Base-by-base conservation (phyloP, 2,329 filamentous ascomycete species). In the Fusarium chuoi region DNA sequence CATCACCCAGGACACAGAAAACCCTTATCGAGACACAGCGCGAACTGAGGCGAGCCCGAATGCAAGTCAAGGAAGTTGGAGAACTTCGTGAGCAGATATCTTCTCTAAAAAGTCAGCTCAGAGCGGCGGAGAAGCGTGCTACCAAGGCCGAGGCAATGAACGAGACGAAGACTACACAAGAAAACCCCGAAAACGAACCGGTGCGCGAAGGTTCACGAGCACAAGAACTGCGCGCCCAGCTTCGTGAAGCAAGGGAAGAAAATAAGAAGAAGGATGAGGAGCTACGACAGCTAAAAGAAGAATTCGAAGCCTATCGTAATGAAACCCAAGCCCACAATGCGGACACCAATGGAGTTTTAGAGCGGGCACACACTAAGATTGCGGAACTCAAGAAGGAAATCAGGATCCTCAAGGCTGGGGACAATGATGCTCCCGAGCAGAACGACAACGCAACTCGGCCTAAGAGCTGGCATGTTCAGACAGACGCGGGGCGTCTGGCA, bases 281-380 rank as follows among this genome's bases (percentile, higher is more conserved):
- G 52, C 70, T 89, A n/a, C 81, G 82, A n/a, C 81, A 81, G 55
- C 80, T 90, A 13, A 86, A 85, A 76, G 82, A 81, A 49, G 88
- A 89, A 22, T 89, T 89, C 67, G 87, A 90, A 45, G 78, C 83
- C 14, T 84, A 90, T 41, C 88, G 88, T 70, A 84, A 86, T 38
- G 85, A 89, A 51, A 86, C 87, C 24, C 87, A 90, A 68, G 79
- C 84, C 11, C 86, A 86, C 42, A 86, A 89, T n/a, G 81, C 83
- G 14, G 89, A 91, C 67, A 88, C 87, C 8, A 85, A 87, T 74
- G 84, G 86, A 22, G 87, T 90, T 6, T 74, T 91, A 49, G 84
- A 87, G 60, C 86, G 86, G 71, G 89, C 89, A 62, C 88, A 90
- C 66, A 83, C 85, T 44, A 89, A 89, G 79, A 89, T 91, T 67